A percentile compares a stretch with the other conserved stretches of the same genome.
phyloP scores from a whole-genome alignment of 1,284 basidiomycete species.

The Pseudozyma pruni region DNA sequence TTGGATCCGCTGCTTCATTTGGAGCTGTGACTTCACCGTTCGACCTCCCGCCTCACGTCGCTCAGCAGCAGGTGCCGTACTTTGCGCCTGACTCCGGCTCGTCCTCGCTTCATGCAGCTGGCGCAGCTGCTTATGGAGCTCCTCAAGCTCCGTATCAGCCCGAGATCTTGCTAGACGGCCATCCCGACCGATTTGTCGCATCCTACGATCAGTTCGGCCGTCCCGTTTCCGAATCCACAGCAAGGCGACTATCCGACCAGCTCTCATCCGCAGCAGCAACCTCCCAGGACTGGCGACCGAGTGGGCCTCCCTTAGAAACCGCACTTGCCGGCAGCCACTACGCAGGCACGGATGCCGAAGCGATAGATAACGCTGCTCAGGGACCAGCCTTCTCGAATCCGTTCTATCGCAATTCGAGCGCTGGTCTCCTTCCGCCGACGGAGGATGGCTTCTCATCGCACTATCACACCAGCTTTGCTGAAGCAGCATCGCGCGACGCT shows the following conservation, averaged over 20 bases:
- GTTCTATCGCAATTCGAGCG: slow-evolving; percentile 30
- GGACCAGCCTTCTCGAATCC: slow-evolving; percentile 38
- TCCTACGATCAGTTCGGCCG: slow-evolving; percentile 25
- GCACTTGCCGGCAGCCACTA: slow-evolving; percentile 41
- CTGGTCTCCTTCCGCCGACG: slow-evolving; percentile 5
- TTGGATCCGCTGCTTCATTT: slow-evolving; percentile 1
- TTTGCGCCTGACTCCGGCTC: slow-evolving; percentile 18
- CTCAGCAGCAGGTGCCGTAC: slow-evolving; percentile 21
- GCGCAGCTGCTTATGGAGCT: slow-evolving; percentile 7
- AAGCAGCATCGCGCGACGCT: slow-evolving; percentile 6
- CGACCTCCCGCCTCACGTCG: slow-evolving; percentile 14
- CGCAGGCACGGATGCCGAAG: slow-evolving; percentile 5
- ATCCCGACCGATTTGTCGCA: slow-evolving; percentile 22
- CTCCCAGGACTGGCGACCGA: slow-evolving; percentile 20
- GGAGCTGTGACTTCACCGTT: slow-evolving; percentile 10
- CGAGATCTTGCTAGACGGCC: slow-evolving; percentile 13
- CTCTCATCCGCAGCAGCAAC: slow-evolving; percentile 3
- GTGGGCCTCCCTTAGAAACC: slow-evolving; percentile 32
- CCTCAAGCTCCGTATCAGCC: slow-evolving; percentile 9
- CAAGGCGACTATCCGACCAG: slow-evolving; percentile 22
- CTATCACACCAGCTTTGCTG: slow-evolving; percentile 9
- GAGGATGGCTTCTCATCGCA: slow-evolving; percentile 16
- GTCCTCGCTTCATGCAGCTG: slow-evolving; percentile 2
- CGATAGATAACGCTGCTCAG: slow-evolving; percentile 2
- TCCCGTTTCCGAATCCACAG: not conserved